Evolutionary conservation across 1,139 yeast species (phyloP), one percentile per base, ranked within the genome.

Genomic region (Diutina sp.): DNA sequence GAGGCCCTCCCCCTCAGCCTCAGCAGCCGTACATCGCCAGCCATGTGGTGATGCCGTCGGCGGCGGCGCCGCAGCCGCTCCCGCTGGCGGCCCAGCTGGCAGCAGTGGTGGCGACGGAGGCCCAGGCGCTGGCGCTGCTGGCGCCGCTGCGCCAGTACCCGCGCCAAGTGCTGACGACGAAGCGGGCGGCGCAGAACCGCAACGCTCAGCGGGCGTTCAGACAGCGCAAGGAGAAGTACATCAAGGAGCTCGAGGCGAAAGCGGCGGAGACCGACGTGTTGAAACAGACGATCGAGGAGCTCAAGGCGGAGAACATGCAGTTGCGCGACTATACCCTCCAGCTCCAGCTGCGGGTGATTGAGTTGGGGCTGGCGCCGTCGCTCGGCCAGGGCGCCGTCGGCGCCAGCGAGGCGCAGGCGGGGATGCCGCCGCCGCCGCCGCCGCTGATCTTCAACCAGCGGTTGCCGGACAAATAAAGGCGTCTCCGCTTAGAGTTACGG

Each of bases 191-290:
- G 18, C 97, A 90, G 69, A 90, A 90, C 72, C 76, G 97, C 65
- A 84, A 82, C 59, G 96, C 97, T 1, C 97, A 90, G 69, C 80
- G 88, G 62, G 95, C 96, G 11, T 90, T 89, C 71, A 78, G 97
- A 66, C 84, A 83, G 65, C 77, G 96, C 58, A 85, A 87, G 66
- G 96, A 88, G 63, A 79, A 80, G 59, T 83, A 87, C 64, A 82
- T 90, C 62, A 86, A 84, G 68, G 91, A 88, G 55, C 74, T 90
- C 60, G 96, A 90, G 70, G 69, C 74, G 46, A 84, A 84, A 66
- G 88, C 87, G 6, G 76, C 78, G 55, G 85, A 84, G 66, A 80
- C 82, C 55, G 82, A 80, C 59, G 72, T 72, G 44, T 72, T 86
- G 63, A 80, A 82, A 65, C 83, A 80, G 61, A 79, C 83, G 14